These are phyloP conservation scores for Paratinospora sagittata DNA, from an alignment of 164 flowering plant genomes.

Conservation along the genomic window DNA sequence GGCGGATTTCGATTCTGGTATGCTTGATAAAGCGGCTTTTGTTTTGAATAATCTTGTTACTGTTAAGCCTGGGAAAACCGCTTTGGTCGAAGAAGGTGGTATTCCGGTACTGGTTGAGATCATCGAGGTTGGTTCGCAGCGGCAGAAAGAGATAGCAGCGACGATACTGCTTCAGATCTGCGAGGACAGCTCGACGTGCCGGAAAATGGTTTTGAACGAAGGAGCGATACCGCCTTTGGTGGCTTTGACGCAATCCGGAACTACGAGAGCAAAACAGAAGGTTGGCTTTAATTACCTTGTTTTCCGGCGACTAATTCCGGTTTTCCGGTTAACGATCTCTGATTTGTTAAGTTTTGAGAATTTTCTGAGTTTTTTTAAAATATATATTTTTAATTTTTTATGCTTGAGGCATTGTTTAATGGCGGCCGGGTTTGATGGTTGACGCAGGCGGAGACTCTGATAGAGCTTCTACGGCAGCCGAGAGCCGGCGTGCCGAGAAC, in stretches of 20 bases:
- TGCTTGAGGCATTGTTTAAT: too few species aligned
- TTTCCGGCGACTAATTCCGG: not conserved
- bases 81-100: constrained; percentile 83
- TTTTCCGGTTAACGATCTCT: not conserved
- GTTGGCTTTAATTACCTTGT: constrained; percentile 21
- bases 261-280: constrained; percentile 72
- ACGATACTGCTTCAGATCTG: constrained; percentile 58
- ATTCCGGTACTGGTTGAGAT: constrained; percentile 89
- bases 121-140: constrained; percentile 66
- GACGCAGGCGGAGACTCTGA: not conserved
- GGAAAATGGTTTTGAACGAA: constrained; percentile 77
- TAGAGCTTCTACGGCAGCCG: not conserved
- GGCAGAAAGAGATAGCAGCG: constrained; percentile 82
- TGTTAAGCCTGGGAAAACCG: constrained; percentile 43
- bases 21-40: constrained; percentile 83
- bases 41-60: constrained; percentile 46
- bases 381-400: too few species aligned
- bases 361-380: not conserved
- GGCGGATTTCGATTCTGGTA: constrained; percentile 74
- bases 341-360: too few species aligned
- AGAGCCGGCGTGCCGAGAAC: not conserved
- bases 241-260: constrained; percentile 80
- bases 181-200: constrained; percentile 45
- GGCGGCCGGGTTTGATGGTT: not conserved
- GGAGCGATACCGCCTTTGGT: constrained; percentile 88